Evolutionary conservation across 2,329 filamentous ascomycete species (phyloP).

Genomic region (Cladobotryum protrusum): DNA sequence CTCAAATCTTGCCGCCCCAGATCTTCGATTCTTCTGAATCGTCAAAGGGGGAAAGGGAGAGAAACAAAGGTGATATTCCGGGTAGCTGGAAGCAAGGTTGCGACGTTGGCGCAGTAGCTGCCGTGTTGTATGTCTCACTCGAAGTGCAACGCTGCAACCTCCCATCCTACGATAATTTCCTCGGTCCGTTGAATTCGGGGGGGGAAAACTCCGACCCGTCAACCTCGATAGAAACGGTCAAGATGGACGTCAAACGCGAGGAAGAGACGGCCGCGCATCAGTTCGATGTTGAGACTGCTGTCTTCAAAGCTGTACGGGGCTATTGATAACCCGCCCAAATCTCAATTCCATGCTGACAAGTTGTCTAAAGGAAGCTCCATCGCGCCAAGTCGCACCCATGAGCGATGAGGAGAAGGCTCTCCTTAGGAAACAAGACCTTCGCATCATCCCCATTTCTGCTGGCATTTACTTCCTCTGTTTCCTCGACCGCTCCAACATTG

Average conservation of each 20-base stretch:
- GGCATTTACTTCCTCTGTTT: constrained; percentile 62
- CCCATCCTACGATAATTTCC: no score
- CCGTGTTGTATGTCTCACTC: no score
- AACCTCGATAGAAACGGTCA: neutral
- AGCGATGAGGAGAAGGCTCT: constrained; percentile 33
- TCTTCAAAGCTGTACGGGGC: constrained; percentile 6
- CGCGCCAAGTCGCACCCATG: constrained; percentile 15
- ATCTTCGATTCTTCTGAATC: no score
- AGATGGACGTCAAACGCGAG: constrained; percentile 9
- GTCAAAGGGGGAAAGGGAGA: no score
- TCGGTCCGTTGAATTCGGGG: no score
- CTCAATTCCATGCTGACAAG: neutral
- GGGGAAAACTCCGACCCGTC: no score
- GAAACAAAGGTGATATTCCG: no score
- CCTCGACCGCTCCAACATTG: constrained; percentile 63
- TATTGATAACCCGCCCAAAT: no score
- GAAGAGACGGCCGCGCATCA: constrained; percentile 1
- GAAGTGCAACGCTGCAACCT: neutral
- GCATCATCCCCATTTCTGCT: constrained; percentile 58
- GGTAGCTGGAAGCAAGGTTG: no score
- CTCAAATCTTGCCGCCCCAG: neutral
- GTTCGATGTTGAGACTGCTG: constrained; percentile 2
- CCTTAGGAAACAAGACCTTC: constrained; percentile 53
- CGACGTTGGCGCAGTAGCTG: no score
- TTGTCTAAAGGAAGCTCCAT: neutral